A percentile compares a stretch with the other conserved stretches of the same genome.
Evolutionary conservation across 176 grass and related monocot genomes (phyloP).

Genomic region (Stipa capillata): DNA sequence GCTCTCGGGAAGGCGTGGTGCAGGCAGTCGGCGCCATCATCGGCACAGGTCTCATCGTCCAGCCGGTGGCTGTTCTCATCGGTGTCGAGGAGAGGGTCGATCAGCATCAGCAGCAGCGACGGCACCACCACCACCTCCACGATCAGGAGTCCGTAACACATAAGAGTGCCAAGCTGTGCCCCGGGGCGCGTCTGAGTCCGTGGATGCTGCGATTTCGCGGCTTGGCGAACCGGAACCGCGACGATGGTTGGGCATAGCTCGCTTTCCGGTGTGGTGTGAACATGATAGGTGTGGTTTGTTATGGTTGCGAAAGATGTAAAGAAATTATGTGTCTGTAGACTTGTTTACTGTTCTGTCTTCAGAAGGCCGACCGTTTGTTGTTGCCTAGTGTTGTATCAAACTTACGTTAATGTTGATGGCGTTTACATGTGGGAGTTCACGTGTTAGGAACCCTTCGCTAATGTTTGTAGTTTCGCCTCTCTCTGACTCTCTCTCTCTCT

Average conservation of each 20-base stretch:
- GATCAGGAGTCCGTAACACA: neutral
- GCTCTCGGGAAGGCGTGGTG: conserved; percentile 17
- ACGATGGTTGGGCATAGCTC: conserved; percentile 17
- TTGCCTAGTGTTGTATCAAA: neutral
- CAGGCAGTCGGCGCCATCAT: neutral
- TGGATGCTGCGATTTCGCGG: conserved; percentile 30
- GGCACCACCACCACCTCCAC: neutral
- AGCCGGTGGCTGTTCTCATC: conserved; percentile 48
- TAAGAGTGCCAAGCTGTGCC: neutral
- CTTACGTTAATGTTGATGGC: neutral
- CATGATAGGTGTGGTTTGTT: conserved; percentile 5
- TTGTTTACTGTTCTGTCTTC: conserved; percentile 4
- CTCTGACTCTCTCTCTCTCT: too few species aligned
- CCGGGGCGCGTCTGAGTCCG: neutral
- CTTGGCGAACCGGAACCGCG: neutral
- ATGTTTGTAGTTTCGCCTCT: too few species aligned
- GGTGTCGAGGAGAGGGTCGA: too few species aligned
- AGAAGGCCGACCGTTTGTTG: neutral
- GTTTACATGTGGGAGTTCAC: too few species aligned
- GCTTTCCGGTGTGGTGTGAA: neutral
- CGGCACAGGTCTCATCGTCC: conserved; percentile 34
- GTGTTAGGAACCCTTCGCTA: too few species aligned
- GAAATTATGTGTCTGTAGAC: neutral
- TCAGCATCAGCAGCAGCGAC: neutral
- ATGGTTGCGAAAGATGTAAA: conserved; percentile 28